Base-by-base conservation (phyloP, 2,329 filamentous ascomycete species). In the Graphilbum sp. region DNA sequence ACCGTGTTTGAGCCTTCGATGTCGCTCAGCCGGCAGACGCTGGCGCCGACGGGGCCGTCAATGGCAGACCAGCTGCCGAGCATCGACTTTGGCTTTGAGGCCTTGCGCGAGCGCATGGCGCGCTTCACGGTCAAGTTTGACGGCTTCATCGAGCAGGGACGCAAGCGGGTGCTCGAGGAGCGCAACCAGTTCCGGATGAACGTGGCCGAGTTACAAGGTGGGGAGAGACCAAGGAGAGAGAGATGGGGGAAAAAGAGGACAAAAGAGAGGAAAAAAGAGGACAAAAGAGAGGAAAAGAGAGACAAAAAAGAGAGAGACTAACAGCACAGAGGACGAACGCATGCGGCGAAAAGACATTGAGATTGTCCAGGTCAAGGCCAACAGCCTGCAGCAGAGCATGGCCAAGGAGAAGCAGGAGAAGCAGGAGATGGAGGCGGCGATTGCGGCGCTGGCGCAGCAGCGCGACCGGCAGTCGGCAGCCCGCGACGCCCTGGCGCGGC, bases 1-100 rank as follows among this genome's bases (percentile, higher is more conserved):
- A 69, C 67, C 25, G 61, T 69, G 44, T 85, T 85, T 49, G 78
- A 83, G 48, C 68, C 76, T 9, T 79, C 78, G 2, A 66, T 79
- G 48, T 81, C 78, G 12, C 71, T 70, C 40, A 76, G 72, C 57
- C 66, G 74, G 49, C 71, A 70, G 46, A 69, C 72, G 15, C 60
- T 72, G 45, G 64, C 69, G 23, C 64, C 73, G 31, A 61, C 64
- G 34, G 72, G 66, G 32, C 70, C 75, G 13, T 81, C 77, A 7
- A 74, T 83, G 7, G 66, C 58, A 32, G 80, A 86, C 54, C 74
- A 75, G 36, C 73, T 98, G 9, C 90, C 90, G 27, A 83, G 71
- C 54, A 82, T 93, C 57, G 86, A 94, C 59, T 96, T 98, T 57
- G 86, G 86, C 41, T 96, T 96, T 57, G 87, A 96, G 50, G 85